Evolutionary conservation across 768 basidiomycete genomes (phyloP).

Genomic region (Termitomyces sp.): DNA sequence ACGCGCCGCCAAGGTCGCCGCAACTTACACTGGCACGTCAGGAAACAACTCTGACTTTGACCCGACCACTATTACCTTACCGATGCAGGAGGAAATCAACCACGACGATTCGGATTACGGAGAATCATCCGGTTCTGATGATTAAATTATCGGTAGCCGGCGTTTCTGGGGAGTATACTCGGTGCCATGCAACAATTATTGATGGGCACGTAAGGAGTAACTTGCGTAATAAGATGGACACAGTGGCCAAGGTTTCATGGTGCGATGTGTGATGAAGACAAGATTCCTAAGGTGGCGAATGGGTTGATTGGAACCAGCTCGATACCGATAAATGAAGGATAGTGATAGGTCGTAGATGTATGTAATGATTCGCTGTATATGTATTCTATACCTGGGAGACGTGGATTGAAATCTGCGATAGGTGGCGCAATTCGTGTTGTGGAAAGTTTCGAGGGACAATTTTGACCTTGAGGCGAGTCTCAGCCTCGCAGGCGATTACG

Average conservation of each 20-base stretch:
- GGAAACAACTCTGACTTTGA: conserved; percentile 26
- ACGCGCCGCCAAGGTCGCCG: background rate
- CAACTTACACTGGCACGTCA: background rate
- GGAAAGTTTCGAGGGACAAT: too few species aligned
- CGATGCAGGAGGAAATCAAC: background rate
- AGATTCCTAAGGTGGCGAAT: background rate
- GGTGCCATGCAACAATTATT: too few species aligned
- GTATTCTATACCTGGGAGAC: background rate
- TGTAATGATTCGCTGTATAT: background rate
- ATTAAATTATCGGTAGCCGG: background rate
- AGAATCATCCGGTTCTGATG: conserved; percentile 12
- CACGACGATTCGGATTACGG: conserved; percentile 20
- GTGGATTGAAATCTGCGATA: background rate
- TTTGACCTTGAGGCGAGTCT: background rate
- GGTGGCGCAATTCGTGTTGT: background rate
- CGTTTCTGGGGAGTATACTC: background rate
- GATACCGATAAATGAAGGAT: background rate
- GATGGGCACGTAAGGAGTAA: background rate
- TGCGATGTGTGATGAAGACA: background rate
- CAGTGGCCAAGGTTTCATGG: background rate
- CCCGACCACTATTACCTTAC: conserved; percentile 23
- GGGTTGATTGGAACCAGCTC: background rate
- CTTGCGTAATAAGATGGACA: background rate
- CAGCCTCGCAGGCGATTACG: background rate
- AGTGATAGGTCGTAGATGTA: background rate